Base-by-base conservation (phyloP, 495 filamentous ascomycete genomes). In the Aspergillus sclerotioniger region DNA sequence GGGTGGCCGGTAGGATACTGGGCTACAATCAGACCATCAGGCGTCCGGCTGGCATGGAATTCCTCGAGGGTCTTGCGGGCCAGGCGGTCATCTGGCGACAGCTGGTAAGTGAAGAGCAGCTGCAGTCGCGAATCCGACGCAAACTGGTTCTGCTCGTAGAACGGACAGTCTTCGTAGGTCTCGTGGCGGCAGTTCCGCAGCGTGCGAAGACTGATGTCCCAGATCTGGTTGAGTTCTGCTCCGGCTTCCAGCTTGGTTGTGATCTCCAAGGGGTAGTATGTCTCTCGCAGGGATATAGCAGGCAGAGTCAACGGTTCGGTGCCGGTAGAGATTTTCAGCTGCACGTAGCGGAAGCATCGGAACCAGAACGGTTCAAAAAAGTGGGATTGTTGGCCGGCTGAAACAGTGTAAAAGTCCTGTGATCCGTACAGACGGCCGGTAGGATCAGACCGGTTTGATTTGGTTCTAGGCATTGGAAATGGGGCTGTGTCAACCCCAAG, bases 121-220 rank as follows among this genome's bases (percentile, higher is more conserved):
- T 66, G 63, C 0, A 64, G 57, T 1, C 67, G 62, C 3, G 61
- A 54, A 57, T 71, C 67, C 29, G 61, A 58, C 3, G 59, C 60
- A 45, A 67, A 71, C 17, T 71, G 69, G 45, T 65, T 67, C 57
- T 69, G 69, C 51, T 71, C 69, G 54, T 71, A 69, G 60, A 66
- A 69, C 7, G 67, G 68, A 32, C 69, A 69, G 53, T 71, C 69
- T 9, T 67, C 63, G 56, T 63, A 71, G 20, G 64, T 66, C 39
- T 71, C 67, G 41, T 69, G 67, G 54, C 62, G 61, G 60, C 67
- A 69, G 51, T 65, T 63, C 12, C 52, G 46, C 3, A 69, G 51
- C 10, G 69, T 71, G 6, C 48, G 51, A 2, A 69, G 35, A 46
- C 67, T 67, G 32, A 65, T 64, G 15, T 62, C 56, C 69, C 69